phyloP scores from a whole-genome alignment of 306 rosid species.

The Vigna reflexopilosa region DNA sequence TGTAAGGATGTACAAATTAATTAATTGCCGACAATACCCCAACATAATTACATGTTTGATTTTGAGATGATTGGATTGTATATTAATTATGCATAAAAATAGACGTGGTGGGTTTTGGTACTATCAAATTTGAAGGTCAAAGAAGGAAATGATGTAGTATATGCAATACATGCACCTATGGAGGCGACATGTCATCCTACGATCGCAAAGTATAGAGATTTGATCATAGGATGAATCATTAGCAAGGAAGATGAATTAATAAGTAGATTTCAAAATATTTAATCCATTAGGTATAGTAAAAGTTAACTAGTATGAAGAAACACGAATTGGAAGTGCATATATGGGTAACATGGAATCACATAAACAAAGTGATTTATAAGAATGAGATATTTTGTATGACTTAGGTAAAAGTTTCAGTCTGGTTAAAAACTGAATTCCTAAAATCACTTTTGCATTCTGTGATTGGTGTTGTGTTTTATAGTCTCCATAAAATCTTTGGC shows the following conservation, averaged over 20 bases:
- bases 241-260: not conserved
- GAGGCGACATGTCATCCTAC: conserved; percentile 33
- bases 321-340: no score
- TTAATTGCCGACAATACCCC: conserved; percentile 2
- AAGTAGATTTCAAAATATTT: no score
- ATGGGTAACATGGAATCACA: no score
- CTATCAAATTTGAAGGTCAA: conserved; percentile 36
- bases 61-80: conserved; percentile 12
- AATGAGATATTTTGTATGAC: no score
- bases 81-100: conserved; percentile 40
- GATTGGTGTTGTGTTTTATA: no score
- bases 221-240: conserved; percentile 3
- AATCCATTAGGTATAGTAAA: no score
- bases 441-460: no score
- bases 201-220: conserved; percentile 3
- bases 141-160: conserved; percentile 30
- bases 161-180: conserved; percentile 19
- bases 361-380: no score
- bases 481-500: no score
- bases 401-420: no score
- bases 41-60: conserved; percentile 47
- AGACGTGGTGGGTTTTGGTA: conserved; percentile 50
- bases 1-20: not conserved
- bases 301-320: no score
- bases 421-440: no score